A percentile compares a stretch with the other conserved stretches of the same genome.
These are phyloP conservation scores for Zizania latifolia DNA, from an alignment of 176 grass and related monocot genomes.

Conservation along the genomic window DNA sequence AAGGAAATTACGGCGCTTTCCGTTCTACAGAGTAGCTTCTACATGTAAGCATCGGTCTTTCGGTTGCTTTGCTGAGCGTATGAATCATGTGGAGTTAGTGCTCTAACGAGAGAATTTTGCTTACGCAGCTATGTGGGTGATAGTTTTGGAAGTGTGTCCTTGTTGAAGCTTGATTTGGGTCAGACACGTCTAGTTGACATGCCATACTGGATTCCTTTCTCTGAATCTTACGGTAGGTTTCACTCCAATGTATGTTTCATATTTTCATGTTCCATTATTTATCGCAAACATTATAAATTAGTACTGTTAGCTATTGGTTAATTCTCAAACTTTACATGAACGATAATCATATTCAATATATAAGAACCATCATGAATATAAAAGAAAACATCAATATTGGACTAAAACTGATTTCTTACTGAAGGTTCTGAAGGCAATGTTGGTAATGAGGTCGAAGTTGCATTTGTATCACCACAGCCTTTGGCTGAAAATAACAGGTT, in stretches of 20 bases:
- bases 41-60: slow-evolving; percentile 56
- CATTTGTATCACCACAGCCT: slow-evolving; percentile 53
- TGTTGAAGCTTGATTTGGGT: slow-evolving; percentile 67
- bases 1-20: slow-evolving; percentile 58
- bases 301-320: no score
- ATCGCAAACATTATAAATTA: no score
- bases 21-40: slow-evolving; percentile 59
- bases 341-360: neutral
- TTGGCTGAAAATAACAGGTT: slow-evolving; percentile 70
- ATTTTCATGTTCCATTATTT: no score
- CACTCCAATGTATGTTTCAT: neutral
- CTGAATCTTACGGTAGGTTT: slow-evolving; percentile 79
- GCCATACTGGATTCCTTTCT: slow-evolving; percentile 79
- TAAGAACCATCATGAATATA: neutral
- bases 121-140: slow-evolving; percentile 68
- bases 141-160: slow-evolving; percentile 49
- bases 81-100: neutral
- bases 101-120: neutral
- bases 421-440: slow-evolving; percentile 30
- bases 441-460: slow-evolving; percentile 38
- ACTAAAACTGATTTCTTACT: neutral
- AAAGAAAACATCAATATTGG: neutral
- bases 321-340: neutral
- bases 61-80: neutral
- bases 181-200: slow-evolving; percentile 50